A percentile compares a stretch with the other conserved stretches of the same genome.
These are phyloP conservation scores for Leccinum brunneo-olivaceum DNA, from an alignment of 1,284 basidiomycete genomes.

Conservation along the genomic window DNA sequence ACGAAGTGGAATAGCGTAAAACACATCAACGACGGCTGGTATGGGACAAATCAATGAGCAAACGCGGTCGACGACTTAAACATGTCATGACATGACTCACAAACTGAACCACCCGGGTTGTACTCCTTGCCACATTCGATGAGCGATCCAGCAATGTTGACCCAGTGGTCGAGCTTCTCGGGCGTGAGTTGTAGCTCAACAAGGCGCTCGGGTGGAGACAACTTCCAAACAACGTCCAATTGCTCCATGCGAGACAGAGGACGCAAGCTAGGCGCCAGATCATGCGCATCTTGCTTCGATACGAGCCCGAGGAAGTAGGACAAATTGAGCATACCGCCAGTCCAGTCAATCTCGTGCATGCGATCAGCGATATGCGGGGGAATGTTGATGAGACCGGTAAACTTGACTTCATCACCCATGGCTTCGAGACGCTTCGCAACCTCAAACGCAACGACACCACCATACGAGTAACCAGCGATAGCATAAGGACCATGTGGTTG, in stretches of 20 bases:
- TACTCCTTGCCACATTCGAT: constrained; percentile 29
- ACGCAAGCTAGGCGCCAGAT: constrained; percentile 19
- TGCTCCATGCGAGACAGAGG: constrained; percentile 22
- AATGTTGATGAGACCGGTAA: constrained; percentile 38
- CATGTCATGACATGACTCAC: constrained; percentile 12
- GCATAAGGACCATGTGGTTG: constrained; percentile 40
- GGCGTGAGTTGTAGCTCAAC: constrained; percentile 27
- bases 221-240: constrained; percentile 23
- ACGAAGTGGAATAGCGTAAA: constrained; percentile 27
- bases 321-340: constrained; percentile 35
- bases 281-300: constrained; percentile 20
- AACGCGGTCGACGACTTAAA: too few species aligned
- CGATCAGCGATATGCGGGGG: constrained; percentile 39
- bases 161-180: constrained; percentile 27
- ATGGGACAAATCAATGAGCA: background rate
- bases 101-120: constrained; percentile 20
- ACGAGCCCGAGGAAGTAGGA: constrained; percentile 28
- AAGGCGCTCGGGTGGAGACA: constrained; percentile 28
- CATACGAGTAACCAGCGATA: constrained; percentile 45
- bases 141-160: constrained; percentile 26
- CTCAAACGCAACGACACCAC: constrained; percentile 43
- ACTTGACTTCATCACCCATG: constrained; percentile 34
- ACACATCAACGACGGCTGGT: constrained; percentile 21
- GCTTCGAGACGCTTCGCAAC: constrained; percentile 36
- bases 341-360: constrained; percentile 38